phyloP scores from a whole-genome alignment of 2,329 filamentous ascomycete genomes.

The Arthrobotrys sphaeroides region DNA sequence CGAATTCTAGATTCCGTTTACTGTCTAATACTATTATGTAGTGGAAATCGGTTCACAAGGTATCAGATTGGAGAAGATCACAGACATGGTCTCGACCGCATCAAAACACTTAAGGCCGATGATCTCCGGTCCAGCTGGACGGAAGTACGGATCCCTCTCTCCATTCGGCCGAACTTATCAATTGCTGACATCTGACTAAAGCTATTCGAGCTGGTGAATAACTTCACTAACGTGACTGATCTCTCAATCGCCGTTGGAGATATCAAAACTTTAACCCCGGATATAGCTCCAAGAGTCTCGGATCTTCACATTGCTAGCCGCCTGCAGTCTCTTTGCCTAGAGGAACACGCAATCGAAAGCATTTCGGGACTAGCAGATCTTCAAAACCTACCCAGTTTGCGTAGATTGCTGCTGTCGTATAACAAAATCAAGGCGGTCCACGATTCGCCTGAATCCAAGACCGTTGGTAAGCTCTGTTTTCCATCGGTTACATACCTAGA shows the following conservation, averaged over 20 bases:
- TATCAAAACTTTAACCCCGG: not conserved
- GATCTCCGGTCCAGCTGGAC: conserved; percentile 41
- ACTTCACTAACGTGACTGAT: conserved; percentile 36
- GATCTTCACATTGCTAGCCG: conserved; percentile 35
- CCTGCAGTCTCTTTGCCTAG: conserved; percentile 69
- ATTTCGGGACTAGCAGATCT: conserved; percentile 70
- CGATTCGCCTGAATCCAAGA: conserved; percentile 59
- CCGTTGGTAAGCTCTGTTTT: conserved; percentile 65
- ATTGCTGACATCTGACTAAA: conserved; percentile 8
- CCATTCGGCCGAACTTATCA: not conserved
- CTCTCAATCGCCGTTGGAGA: conserved; percentile 46
- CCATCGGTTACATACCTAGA: conserved; percentile 72
- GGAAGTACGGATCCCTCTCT: conserved; percentile 24
- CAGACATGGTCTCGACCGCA: conserved; percentile 51
- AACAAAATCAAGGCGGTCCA: conserved; percentile 71
- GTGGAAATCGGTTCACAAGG: conserved; percentile 42
- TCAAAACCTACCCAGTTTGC: conserved; percentile 65
- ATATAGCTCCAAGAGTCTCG: conserved; percentile 26
- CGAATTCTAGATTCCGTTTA: not conserved
- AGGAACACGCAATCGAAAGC: conserved; percentile 74
- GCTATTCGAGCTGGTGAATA: conserved; percentile 35
- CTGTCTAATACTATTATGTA: conserved; percentile 10
- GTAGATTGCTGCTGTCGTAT: conserved; percentile 76
- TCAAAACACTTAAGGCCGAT: conserved; percentile 38
- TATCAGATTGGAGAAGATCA: conserved; percentile 14